Base-by-base conservation (phyloP, 2,329 filamentous ascomycete genomes). In the Cephalotrichum gorgonifer region DNA sequence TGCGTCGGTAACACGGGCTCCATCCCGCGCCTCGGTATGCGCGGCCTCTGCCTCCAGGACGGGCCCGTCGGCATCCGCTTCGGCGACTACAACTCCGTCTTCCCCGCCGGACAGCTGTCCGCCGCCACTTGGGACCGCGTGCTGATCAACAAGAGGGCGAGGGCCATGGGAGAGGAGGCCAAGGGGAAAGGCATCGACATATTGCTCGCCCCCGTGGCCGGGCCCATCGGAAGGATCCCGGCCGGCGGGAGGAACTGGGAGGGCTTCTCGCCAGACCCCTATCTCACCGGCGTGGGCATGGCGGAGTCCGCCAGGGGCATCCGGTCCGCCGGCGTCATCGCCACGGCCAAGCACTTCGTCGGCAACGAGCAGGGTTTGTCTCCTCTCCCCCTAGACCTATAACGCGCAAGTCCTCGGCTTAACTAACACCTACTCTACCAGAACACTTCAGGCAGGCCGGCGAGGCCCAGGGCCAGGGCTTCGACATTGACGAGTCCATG, bases 21-120 rank as follows among this genome's bases (percentile, higher is more conserved):
- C 6, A 74, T 89, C 39, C 85, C 85, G 15, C 76, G 84, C 33
- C 68, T 89, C 5, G 83, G 82, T 11, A 76, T 89, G 56, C 80
- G 76, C 56, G 74, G 81, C 25, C 70, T 95, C n/a, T 96, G 90
- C 63, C 70, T 93, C 72, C 88, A 95, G 59, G 90, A 95, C 61
- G 83, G 85, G 3, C 89, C 89, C 6, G 71, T 93, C 1, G 90
- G 89, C 52, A 71, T 95, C 50, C 85, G 89, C 47, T 76, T 83
- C 51, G 71, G 78, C 55, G 88, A 95, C 64, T 91, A 85, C 64
- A 81, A 81, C 59, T 91, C 86, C 31, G 89, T 84, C 1, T 95
- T 94, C 63, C 78, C 86, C 1, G 82, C 84, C 0, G 88, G 86
- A 44, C 74, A 89, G 56, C 89, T 86, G 6, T 78, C 86, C 27